phyloP scores from a whole-genome alignment of 2,329 filamentous ascomycete species.

The Fusarium sp. region DNA sequence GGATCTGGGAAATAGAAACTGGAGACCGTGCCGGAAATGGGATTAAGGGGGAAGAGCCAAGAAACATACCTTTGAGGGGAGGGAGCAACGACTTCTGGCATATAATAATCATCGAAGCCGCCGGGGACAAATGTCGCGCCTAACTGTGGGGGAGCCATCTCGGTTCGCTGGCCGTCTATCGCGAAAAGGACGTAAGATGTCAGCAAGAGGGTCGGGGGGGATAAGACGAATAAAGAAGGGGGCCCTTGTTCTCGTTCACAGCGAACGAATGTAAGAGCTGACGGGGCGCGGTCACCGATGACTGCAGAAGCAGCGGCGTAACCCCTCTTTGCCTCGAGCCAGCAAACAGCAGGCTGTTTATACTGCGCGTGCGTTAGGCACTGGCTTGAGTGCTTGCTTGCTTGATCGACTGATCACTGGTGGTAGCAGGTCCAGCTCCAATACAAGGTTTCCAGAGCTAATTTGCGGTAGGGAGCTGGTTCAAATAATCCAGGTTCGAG shows the following conservation, averaged over 20 bases:
- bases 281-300: slow-evolving; percentile 38
- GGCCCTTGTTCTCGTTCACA: slow-evolving; percentile 37
- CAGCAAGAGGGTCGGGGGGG: slow-evolving; percentile 43
- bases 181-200: slow-evolving; percentile 43
- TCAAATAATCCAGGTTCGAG: slow-evolving; percentile 13
- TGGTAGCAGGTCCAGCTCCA: slow-evolving; percentile 8
- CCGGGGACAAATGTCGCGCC: slow-evolving; percentile 68
- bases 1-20: slow-evolving; percentile 30
- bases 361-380: slow-evolving; percentile 31
- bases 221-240: slow-evolving; percentile 40
- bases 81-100: slow-evolving; percentile 68
- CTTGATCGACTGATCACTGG: slow-evolving; percentile 24
- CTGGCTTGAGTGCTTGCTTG: slow-evolving; percentile 17
- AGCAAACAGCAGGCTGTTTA: slow-evolving; percentile 32
- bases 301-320: slow-evolving; percentile 40
- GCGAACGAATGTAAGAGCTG: slow-evolving; percentile 40
- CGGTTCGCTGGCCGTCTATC: slow-evolving; percentile 43
- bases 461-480: slow-evolving; percentile 12
- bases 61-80: slow-evolving; percentile 64
- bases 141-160: slow-evolving; percentile 47
- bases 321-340: slow-evolving; percentile 38
- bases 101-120: slow-evolving; percentile 67
- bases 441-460: slow-evolving; percentile 11
- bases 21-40: slow-evolving; percentile 26
- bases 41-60: slow-evolving; percentile 25